phyloP scores from a whole-genome alignment of 2,329 filamentous ascomycete species.

The Claviceps quebecensis region DNA sequence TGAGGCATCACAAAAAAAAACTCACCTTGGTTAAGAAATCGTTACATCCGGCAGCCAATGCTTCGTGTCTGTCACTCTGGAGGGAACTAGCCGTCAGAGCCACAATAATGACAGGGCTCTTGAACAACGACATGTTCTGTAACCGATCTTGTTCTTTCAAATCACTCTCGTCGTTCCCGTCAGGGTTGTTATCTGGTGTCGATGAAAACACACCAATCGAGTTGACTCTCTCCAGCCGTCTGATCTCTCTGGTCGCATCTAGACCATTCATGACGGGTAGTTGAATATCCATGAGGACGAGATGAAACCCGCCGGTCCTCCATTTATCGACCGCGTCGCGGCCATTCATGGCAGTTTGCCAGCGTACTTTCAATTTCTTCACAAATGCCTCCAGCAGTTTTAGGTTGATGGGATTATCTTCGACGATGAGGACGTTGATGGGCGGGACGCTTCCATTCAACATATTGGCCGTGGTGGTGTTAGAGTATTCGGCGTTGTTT shows the following conservation, averaged over 20 bases:
- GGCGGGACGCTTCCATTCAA: slow-evolving; percentile 78
- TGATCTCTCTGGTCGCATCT: slow-evolving; percentile 88
- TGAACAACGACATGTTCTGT: slow-evolving; percentile 60
- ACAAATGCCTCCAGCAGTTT: slow-evolving; percentile 89
- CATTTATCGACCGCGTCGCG: slow-evolving; percentile 87
- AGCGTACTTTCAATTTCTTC: slow-evolving; percentile 87
- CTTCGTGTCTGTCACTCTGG: slow-evolving; percentile 90
- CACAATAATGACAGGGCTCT: slow-evolving; percentile 95
- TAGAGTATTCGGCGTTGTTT: slow-evolving; percentile 31
- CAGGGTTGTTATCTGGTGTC: slow-evolving; percentile 39
- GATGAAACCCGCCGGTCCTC: slow-evolving; percentile 81
- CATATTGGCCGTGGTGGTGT: slow-evolving; percentile 43
- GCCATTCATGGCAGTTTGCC: slow-evolving; percentile 95
- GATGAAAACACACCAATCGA: slow-evolving; percentile 81
- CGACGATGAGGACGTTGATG: slow-evolving; percentile 94
- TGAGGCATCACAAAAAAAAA: no score
- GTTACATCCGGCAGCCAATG: slow-evolving; percentile 88
- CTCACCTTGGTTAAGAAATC: slow-evolving; percentile 93
- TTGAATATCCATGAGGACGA: slow-evolving; percentile 98
- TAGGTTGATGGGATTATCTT: slow-evolving; percentile 97
- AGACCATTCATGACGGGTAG: slow-evolving; percentile 92
- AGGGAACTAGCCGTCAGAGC: slow-evolving; percentile 87
- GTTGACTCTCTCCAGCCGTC: slow-evolving; percentile 77
- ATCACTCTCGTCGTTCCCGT: slow-evolving; percentile 27
- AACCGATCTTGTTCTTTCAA: slow-evolving; percentile 54